Evolutionary conservation across 2,329 filamentous ascomycete genomes (phyloP), one percentile per base, ranked within the genome.

Genomic region (Blastomyces percursus): DNA sequence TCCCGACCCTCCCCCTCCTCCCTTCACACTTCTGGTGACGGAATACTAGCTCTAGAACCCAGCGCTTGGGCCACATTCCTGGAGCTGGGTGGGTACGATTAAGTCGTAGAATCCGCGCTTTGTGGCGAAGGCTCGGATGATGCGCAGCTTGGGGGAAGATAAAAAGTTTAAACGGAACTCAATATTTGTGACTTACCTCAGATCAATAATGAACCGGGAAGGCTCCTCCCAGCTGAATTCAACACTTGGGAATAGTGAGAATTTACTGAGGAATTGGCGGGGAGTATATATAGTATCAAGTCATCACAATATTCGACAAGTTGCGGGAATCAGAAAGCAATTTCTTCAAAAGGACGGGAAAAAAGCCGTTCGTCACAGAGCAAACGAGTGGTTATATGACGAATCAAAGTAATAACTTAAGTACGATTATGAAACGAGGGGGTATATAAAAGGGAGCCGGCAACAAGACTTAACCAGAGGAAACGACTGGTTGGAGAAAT

Each of bases 301-400:
- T 11, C 30, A 3, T 38, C 30, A 42, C 12, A n/a, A 3, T 19
- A 12, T 24, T 5, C 24, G 21, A 11, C 9, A 38, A 38, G 8
- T 12, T 38, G 35, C 35, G 35, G 7, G 1, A 38, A 38, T 9
- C 8, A 38, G 35, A 11, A 12, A 38, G 35, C 0, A 7, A 3
- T 38, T 38, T 11, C 35, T 38, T 38, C 35, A 38, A 38, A 12
- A 8, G 35, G 35, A 21, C 5, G 19, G 19, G n/a, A 21, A n/a
- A n/a, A 55, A 55, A 42, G 35, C 32, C 21, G 57, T 48, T 59
- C 57, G 57, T 42, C 57, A 59, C 56, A 27, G 42, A 42, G 9
- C 57, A 59, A 59, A 59, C 57, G 57, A 59, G 27, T 11, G 24
- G 56, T 46, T 46, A 6, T 9, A 24, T 48, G 27, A 59, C 24